These are phyloP conservation scores for Thielaviopsis populi DNA, from an alignment of 2,329 filamentous ascomycete species.

Conservation along the genomic window DNA sequence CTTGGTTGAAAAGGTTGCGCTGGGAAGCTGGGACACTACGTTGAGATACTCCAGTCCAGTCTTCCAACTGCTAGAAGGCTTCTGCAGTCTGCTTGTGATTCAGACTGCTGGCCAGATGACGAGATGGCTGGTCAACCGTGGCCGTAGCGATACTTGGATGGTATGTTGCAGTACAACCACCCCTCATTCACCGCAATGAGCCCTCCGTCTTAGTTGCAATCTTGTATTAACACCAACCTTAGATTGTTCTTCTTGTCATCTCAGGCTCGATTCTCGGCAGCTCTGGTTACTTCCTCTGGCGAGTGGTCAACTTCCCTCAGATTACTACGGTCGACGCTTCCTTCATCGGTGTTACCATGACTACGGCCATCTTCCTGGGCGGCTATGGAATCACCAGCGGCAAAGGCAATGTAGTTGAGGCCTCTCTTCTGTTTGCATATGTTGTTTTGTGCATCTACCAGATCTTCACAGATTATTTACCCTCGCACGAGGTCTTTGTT, in stretches of 20 bases:
- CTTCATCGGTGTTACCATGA: slow-evolving; percentile 82
- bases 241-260: slow-evolving; percentile 78
- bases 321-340: slow-evolving; percentile 86
- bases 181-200: not conserved
- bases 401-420: slow-evolving; percentile 87
- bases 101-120: slow-evolving; percentile 91
- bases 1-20: slow-evolving; percentile 60
- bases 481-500: slow-evolving; percentile 44
- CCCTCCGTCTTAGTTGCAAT: not conserved
- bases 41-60: slow-evolving; percentile 82
- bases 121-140: slow-evolving; percentile 83
- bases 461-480: slow-evolving; percentile 96
- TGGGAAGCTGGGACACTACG: slow-evolving; percentile 79
- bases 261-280: slow-evolving; percentile 87
- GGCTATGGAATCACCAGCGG: slow-evolving; percentile 90
- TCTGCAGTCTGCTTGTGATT: slow-evolving; percentile 90
- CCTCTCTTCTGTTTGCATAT: slow-evolving; percentile 88
- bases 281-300: slow-evolving; percentile 91
- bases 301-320: slow-evolving; percentile 83
- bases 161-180: slow-evolving; percentile 35
- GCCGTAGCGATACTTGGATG: slow-evolving; percentile 92
- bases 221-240: slow-evolving; percentile 7
- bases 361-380: slow-evolving; percentile 81
- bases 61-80: slow-evolving; percentile 89
- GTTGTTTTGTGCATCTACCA: slow-evolving; percentile 98